Base-by-base conservation (phyloP, 768 basidiomycete species). In the Hysterangium stoloniferum region DNA sequence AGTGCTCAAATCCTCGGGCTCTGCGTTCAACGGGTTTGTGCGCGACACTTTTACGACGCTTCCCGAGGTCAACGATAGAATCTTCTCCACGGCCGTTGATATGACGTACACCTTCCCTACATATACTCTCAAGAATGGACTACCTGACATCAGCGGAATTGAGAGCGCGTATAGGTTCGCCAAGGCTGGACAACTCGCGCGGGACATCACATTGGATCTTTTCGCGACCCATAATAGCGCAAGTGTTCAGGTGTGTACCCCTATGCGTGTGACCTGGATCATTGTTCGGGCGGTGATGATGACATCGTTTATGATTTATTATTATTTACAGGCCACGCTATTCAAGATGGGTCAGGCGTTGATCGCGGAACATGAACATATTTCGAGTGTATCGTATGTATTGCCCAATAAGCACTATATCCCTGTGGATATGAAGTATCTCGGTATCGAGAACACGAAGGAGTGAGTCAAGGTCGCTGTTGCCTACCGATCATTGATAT, bases 391-490 rank as follows among this genome's bases (percentile, higher is more conserved):
- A 28, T 72, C 74, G 12, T 96, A 95, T 66, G 65, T 68, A 36
- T 73, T 96, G 2, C 94, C 95, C 1, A 98, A 98, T 72, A 90
- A 93, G 68, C 94, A 96, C 62, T 97, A 95, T 64, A 78, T 96
- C 57, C 86, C 88, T 0, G 88, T 93, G 41, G 80, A 88, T 64
- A 84, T 91, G 81, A 66, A 66, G 47, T 88, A 87, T 54, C 67
- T 85, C 37, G 79, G 78, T 2, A 62, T 85, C 7, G 84, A 87
- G 57, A 89, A 90, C 60, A 56, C 75, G 33, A 79, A 78, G 2
- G 80, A 82, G 82, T 84, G 60, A 61, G 68, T 70, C 41, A 24
- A 33, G n/a, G 44, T 31, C 46, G 32, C 42, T n/a, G n/a, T n/a
- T n/a, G n/a, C n/a, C n/a, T n/a, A n/a, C n/a, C n/a, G 7, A 47